A percentile compares a stretch with the other conserved stretches of the same genome.
These are phyloP conservation scores for Trichophyton schoenleinii DNA, from an alignment of 2,329 filamentous ascomycete genomes.

Conservation along the genomic window DNA sequence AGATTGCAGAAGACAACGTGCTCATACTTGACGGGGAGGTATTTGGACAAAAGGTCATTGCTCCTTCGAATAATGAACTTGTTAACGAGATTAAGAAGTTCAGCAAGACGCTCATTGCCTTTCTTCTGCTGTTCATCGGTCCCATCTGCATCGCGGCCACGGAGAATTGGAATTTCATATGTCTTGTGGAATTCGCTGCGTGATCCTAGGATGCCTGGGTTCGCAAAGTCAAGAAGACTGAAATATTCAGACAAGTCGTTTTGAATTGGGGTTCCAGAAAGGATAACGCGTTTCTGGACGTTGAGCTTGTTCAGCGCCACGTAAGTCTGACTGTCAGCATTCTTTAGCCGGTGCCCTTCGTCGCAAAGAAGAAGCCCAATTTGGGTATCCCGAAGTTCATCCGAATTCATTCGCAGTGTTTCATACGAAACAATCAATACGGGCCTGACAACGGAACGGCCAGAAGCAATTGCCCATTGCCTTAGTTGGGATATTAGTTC, in stretches of 20 bases:
- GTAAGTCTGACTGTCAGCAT: conserved; percentile 91
- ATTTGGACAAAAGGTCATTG: conserved; percentile 96
- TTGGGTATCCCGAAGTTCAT: conserved; percentile 75
- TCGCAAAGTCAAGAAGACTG: conserved; percentile 88
- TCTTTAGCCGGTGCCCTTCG: conserved; percentile 92
- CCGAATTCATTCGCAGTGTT: conserved; percentile 79
- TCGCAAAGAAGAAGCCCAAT: conserved; percentile 92
- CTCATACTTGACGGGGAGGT: conserved; percentile 95
- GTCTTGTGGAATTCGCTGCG: conserved; percentile 84
- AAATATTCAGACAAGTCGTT: conserved; percentile 99
- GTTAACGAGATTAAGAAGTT: conserved; percentile 77
- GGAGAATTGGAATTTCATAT: conserved; percentile 83
- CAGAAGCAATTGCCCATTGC: conserved; percentile 87
- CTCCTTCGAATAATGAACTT: conserved; percentile 97
- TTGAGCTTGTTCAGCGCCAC: conserved; percentile 80
- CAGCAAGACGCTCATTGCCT: conserved; percentile 69
- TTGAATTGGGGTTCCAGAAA: conserved; percentile 94
- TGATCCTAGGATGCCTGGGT: conserved; percentile 80
- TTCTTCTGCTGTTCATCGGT: conserved; percentile 68
- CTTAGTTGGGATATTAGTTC: conserved; percentile 80
- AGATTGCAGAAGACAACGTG: conserved; percentile 97
- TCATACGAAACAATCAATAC: conserved; percentile 98
- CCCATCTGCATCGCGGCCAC: conserved; percentile 80
- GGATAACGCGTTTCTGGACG: conserved; percentile 79
- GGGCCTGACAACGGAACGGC: conserved; percentile 77